A percentile compares a stretch with the other conserved stretches of the same genome.
Conservation (phyloP, 495 filamentous ascomycete genomes). For the Penicillium robsamsonii region DNA sequence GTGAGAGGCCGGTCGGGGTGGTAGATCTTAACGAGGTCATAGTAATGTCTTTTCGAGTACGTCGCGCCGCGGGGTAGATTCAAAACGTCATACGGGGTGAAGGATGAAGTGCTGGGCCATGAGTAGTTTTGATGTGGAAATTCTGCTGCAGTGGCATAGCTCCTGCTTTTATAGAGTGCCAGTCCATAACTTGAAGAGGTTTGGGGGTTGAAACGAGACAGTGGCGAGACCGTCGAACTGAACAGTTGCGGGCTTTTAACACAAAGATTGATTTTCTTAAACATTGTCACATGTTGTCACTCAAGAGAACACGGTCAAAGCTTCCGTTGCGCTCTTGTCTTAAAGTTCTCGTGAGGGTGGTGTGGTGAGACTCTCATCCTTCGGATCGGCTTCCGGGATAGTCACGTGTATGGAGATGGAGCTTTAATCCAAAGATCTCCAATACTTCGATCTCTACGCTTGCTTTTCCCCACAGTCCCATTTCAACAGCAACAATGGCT, state of each 20-base stretch:
- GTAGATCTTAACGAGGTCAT: slow-evolving; percentile 90
- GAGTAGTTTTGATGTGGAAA: slow-evolving; percentile 27
- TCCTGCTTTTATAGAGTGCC: slow-evolving; percentile 11
- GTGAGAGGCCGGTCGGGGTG: slow-evolving; percentile 75
- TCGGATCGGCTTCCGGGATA: slow-evolving; percentile 5
- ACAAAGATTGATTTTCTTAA: slow-evolving; percentile 30
- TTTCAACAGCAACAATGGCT: slow-evolving; percentile 20
- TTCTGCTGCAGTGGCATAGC: slow-evolving; percentile 36
- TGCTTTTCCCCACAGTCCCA: background rate
- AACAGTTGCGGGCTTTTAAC: slow-evolving; percentile 31
- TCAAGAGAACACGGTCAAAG: slow-evolving; percentile 22
- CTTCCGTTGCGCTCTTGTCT: slow-evolving; percentile 15
- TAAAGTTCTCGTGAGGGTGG: slow-evolving; percentile 3
- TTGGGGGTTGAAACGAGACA: slow-evolving; percentile 1
- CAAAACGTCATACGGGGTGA: slow-evolving; percentile 92
- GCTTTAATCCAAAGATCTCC: slow-evolving; percentile 15
- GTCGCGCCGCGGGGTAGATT: slow-evolving; percentile 56
- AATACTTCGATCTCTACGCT: background rate
- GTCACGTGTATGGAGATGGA: slow-evolving; percentile 28
- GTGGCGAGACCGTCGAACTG: slow-evolving; percentile 26
- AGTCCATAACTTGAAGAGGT: slow-evolving; percentile 1
- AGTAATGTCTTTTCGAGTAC: slow-evolving; percentile 81
- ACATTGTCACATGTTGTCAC: slow-evolving; percentile 40
- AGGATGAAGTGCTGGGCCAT: slow-evolving; percentile 37
- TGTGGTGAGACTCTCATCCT: background rate